These are phyloP conservation scores for Skeletonema marinoi DNA, from an alignment of 108 stramenopile species.

Conservation along the genomic window DNA sequence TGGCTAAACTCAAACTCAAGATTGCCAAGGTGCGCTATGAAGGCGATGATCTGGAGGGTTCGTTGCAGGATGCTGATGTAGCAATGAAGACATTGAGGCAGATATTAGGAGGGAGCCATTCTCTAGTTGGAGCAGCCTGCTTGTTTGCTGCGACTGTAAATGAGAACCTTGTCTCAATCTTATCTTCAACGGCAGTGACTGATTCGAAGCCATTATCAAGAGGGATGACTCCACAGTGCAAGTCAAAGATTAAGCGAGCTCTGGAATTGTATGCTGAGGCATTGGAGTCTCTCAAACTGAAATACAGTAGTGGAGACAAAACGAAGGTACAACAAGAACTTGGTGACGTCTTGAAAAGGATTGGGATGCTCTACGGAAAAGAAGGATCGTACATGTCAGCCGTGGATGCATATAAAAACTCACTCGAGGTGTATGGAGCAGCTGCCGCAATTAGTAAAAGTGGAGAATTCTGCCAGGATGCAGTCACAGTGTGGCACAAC, in stretches of 20 bases:
- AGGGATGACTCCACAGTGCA: conserved; percentile 24
- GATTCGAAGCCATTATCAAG: background rate
- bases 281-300: conserved; percentile 33
- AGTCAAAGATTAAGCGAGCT: conserved; percentile 32
- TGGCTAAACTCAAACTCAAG: conserved; percentile 37
- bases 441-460: background rate
- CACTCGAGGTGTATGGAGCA: conserved; percentile 30
- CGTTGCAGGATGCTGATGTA: conserved; percentile 27
- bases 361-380: conserved; percentile 33
- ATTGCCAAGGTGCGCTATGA: conserved; percentile 37
- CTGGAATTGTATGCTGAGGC: conserved; percentile 42
- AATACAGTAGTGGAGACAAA: conserved; percentile 11
- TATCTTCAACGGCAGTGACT: background rate
- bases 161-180: conserved; percentile 19
- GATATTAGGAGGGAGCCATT: conserved; percentile 27
- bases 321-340: conserved; percentile 18
- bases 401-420: conserved; percentile 37
- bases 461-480: conserved; percentile 20
- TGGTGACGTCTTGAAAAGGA: conserved; percentile 38
- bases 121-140: conserved; percentile 34
- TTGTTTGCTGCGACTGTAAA: conserved; percentile 38
- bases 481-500: conserved; percentile 33
- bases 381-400: conserved; percentile 26
- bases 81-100: conserved; percentile 21
- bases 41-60: conserved; percentile 36